A percentile compares a stretch with the other conserved stretches of the same genome.
Evolutionary conservation across 345 rosid genomes (phyloP).

Genomic region (Brassica incana): DNA sequence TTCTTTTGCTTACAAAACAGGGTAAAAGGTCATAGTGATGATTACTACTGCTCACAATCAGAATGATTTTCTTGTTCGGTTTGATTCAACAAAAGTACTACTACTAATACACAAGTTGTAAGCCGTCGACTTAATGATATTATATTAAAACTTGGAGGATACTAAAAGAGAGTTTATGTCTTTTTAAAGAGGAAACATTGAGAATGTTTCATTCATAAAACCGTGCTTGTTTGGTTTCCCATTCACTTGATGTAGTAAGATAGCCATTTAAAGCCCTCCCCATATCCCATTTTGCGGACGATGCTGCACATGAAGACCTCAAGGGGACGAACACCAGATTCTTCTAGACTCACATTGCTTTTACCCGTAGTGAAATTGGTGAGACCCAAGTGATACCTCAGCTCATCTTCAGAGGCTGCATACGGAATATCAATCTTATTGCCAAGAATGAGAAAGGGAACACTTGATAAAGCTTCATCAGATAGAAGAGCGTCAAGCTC

Average conservation of each 20-base stretch:
- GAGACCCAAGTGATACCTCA: constrained; percentile 60
- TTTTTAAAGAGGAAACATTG: neutral
- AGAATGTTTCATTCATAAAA: constrained; percentile 6
- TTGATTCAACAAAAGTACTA: neutral
- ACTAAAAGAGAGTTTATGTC: constrained; percentile 9
- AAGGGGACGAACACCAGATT: constrained; percentile 57
- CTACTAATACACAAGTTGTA: neutral
- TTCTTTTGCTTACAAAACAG: neutral
- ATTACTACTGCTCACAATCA: neutral
- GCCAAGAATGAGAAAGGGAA: constrained; percentile 69
- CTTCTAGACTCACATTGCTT: constrained; percentile 52
- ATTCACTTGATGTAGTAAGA: constrained; percentile 67
- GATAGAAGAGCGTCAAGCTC: constrained; percentile 74
- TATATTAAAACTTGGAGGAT: constrained; percentile 8
- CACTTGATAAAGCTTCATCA: constrained; percentile 59
- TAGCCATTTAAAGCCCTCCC: constrained; percentile 76
- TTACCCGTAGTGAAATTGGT: constrained; percentile 81
- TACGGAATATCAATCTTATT: constrained; percentile 81
- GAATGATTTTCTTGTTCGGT: neutral
- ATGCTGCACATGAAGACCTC: constrained; percentile 88
- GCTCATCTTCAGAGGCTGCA: constrained; percentile 76
- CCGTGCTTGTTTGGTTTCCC: constrained; percentile 1
- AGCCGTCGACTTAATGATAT: neutral
- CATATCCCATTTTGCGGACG: constrained; percentile 84
- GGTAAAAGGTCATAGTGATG: neutral